Evolutionary conservation across 495 filamentous ascomycete genomes (phyloP), one percentile per base, ranked within the genome.

Genomic region (Aspergillus bertholletiae): DNA sequence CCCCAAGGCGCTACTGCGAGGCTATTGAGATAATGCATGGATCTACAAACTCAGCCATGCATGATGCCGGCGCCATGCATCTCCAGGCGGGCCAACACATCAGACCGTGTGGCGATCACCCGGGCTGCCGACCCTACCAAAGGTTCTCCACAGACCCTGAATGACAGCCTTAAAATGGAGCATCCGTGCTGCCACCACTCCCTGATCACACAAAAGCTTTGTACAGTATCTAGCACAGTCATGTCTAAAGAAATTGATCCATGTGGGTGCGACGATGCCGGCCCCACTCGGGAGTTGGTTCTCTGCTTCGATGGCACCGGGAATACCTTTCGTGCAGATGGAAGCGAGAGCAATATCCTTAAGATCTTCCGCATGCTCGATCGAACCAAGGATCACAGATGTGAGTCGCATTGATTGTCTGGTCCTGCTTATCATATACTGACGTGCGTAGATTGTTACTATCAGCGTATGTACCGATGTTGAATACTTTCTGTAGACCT

Each of bases 281-380:
- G 12, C 18, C 37, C 39, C n/a, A 28, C 26, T 12, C 51, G 52
- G 47, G 46, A 62, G 20, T 37, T 62, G 20, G 59, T 73, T 12
- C 57, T 73, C 20, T 73, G 70, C 49, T 73, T 73, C 51, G 70
- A 73, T 55, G 70, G 70, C 24, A 73, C 70, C 5, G 69, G 67
- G 8, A 70, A 73, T 24, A 59, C 55, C 11, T 72, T 69, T 37
- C 47, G 50, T 0, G 65, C 57, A 1, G 62, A 66, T 40, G 46
- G 53, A 9, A 34, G 40, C 0, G 67, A 70, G 40, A 70, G 69
- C 27, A 73, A 73, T 30, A 65, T 72, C 28, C 58, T 73, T 12
- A 73, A 73, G 53, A 58, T 73, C 3, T 69, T 63, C 24, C 52
- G 59, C 1, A 49, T 66, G 55, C 48, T 70, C 7, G 63, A 73